phyloP scores from a whole-genome alignment of 1,284 basidiomycete genomes.

The Irpex lacteus region DNA sequence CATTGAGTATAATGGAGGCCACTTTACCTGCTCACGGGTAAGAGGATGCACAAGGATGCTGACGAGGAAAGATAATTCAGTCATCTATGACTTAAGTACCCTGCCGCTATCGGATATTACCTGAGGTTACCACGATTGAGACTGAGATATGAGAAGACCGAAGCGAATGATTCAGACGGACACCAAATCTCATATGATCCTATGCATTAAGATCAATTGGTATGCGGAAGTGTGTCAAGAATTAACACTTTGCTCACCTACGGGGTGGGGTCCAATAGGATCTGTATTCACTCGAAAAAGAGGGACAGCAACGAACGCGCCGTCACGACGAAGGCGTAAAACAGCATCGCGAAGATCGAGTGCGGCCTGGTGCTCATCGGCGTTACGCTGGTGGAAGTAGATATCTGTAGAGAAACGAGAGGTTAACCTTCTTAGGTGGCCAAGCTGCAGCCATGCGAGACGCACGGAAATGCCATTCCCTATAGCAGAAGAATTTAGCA shows the following conservation, averaged over 20 bases:
- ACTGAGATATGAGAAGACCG: conserved; percentile 72
- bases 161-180: conserved; percentile 65
- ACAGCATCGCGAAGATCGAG: conserved; percentile 68
- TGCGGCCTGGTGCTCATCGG: conserved; percentile 58
- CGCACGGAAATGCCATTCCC: conserved; percentile 78
- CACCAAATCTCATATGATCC: conserved; percentile 80
- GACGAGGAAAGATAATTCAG: not conserved
- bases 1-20: not conserved
- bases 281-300: conserved; percentile 64
- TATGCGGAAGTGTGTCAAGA: not conserved
- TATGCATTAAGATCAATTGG: conserved; percentile 24
- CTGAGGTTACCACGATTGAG: conserved; percentile 65
- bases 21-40: conserved; percentile 59
- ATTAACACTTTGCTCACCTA: conserved; percentile 38
- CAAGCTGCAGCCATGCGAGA: not conserved
- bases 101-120: conserved; percentile 29
- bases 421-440: not conserved
- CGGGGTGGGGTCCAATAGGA: conserved; percentile 75
- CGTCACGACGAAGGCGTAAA: conserved; percentile 62
- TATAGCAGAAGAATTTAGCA: conserved; percentile 22
- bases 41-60: conserved; percentile 72
- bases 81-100: not conserved
- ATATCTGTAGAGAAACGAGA: conserved; percentile 48
- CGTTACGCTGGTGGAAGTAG: conserved; percentile 71
- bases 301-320: conserved; percentile 75